phyloP scores from a whole-genome alignment of 1,284 basidiomycete genomes.

The Trametes polyzona region DNA sequence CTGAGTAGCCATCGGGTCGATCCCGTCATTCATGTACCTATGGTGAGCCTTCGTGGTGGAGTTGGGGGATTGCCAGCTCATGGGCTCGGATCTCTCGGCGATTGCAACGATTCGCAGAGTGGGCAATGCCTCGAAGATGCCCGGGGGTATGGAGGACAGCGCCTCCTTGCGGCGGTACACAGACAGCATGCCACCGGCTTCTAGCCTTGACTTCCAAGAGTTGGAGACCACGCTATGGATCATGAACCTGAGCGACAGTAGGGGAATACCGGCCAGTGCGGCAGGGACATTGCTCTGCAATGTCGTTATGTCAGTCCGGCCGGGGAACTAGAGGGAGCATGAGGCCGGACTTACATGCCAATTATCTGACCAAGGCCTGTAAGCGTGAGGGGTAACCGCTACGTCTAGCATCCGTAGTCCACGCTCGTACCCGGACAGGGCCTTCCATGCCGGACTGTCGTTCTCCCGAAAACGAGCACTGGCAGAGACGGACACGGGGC shows the following conservation, averaged over 20 bases:
- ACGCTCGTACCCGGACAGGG: background rate
- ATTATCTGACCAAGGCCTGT: background rate
- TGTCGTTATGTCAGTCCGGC: background rate
- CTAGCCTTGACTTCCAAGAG: background rate
- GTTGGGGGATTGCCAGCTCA: background rate
- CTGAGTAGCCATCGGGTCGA: background rate
- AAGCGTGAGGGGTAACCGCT: background rate
- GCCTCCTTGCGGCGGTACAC: background rate
- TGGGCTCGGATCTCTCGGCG: background rate
- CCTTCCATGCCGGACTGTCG: background rate
- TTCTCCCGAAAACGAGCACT: background rate
- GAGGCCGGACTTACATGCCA: background rate
- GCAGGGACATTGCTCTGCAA: background rate
- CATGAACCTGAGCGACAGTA: background rate
- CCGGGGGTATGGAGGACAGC: background rate
- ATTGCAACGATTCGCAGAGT: background rate
- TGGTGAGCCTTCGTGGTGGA: background rate
- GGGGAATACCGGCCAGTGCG: background rate
- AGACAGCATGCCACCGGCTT: background rate
- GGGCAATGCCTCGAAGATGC: background rate
- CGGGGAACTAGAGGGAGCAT: no score
- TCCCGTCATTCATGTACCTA: background rate
- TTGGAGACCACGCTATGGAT: background rate
- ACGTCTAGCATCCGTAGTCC: background rate
- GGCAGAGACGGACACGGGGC: background rate